Evolutionary conservation across 768 basidiomycete genomes (phyloP).

Genomic region (Chalciporus chontae): DNA sequence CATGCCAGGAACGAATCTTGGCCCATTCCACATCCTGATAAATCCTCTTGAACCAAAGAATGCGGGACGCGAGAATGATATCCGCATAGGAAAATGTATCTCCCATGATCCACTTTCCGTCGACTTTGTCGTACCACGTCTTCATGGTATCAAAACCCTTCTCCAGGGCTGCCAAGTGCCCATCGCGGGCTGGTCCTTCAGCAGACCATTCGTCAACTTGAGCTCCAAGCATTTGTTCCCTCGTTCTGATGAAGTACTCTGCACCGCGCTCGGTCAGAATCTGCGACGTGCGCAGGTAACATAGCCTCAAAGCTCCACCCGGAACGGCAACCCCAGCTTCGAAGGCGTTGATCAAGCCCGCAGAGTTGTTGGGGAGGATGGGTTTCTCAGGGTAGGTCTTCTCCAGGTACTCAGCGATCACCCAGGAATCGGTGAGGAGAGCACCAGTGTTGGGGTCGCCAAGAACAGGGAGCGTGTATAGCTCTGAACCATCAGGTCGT

Average conservation of each 20-base stretch:
- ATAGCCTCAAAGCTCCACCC: slow-evolving; percentile 6
- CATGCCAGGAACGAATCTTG: slow-evolving; percentile 22
- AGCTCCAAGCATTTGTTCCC: slow-evolving; percentile 31
- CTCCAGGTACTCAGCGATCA: slow-evolving; percentile 36
- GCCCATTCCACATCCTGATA: slow-evolving; percentile 24
- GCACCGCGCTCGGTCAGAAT: slow-evolving; percentile 34
- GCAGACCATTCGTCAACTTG: slow-evolving; percentile 39
- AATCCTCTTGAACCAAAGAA: slow-evolving; percentile 19
- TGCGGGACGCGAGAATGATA: slow-evolving; percentile 18
- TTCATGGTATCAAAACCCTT: slow-evolving; percentile 9
- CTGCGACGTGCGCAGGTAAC: slow-evolving; percentile 21
- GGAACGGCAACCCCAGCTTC: background rate
- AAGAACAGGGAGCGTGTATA: slow-evolving; percentile 34
- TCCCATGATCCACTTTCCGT: slow-evolving; percentile 31
- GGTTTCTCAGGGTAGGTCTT: slow-evolving; percentile 31
- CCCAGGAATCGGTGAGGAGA: slow-evolving; percentile 29
- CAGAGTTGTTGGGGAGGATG: slow-evolving; percentile 22
- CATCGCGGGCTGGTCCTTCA: slow-evolving; percentile 30
- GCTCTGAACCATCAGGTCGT: slow-evolving; percentile 14
- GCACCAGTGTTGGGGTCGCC: slow-evolving; percentile 29
- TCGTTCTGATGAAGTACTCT: slow-evolving; percentile 36
- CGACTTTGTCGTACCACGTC: slow-evolving; percentile 19
- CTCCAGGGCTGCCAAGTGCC: slow-evolving; percentile 25
- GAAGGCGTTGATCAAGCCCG: slow-evolving; percentile 23
- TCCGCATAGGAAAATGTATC: slow-evolving; percentile 31